Base-by-base conservation (phyloP, 1,139 yeast genomes). In the Hemisphaericaspora lyxosophila region DNA sequence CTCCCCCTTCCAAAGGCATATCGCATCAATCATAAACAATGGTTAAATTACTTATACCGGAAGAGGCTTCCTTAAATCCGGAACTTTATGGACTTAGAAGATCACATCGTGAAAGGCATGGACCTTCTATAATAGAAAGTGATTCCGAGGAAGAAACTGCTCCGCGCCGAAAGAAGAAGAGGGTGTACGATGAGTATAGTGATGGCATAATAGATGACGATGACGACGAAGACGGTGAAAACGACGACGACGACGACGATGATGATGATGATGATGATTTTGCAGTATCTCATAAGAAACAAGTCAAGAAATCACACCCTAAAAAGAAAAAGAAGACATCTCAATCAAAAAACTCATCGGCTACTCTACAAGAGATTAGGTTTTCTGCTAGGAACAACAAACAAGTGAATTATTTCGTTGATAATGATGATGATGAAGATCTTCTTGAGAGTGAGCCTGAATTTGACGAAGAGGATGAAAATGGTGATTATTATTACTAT, bases 41-140 rank as follows among this genome's bases (percentile, higher is more conserved):
- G 47, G 46, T 44, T 16, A 46, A 43, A 19, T 40, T 27, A 23
- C 35, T 34, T 19, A 36, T 47, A 33, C 64, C 70, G 3, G 67
- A 70, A 33, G 80, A 75, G 42, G 73, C 75, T 16, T 67, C 67
- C 38, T 62, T 70, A 38, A 80, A 88, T 59, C 97, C 98, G 2
- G 96, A 88, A 60, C 74, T 92, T 23, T 92, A 90, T 53, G 98
- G 98, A 3, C 73, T 92, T 43, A 78, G 97, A 58, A 76, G 97
- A 51, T 85, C 95, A 24, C 82, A 85, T 31, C 75, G 97, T 50
- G 82, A 87, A 15, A 76, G 82, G 48, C 56, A 60, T 17, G 61
- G 61, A 13, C 70, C 73, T 4, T 43, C 60, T n/a, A 47, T 68
- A 6, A 53, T 57, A 25, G 63, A 72, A 31, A 75, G 71, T 45